Evolutionary conservation across 345 rosid genomes (phyloP), one percentile per base, ranked within the genome.

Genomic region (Ceriops decandra): DNA sequence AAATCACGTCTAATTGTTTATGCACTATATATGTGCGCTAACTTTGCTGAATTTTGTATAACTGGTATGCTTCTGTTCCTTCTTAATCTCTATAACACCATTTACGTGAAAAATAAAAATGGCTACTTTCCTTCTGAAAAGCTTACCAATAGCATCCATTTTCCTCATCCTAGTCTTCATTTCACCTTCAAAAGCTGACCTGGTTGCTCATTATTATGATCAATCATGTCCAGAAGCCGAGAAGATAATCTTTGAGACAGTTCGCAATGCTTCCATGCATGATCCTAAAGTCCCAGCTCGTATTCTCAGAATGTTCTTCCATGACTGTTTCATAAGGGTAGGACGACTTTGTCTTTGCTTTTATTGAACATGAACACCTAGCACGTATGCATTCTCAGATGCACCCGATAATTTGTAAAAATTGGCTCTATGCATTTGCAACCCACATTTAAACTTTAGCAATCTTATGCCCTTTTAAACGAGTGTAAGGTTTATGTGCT

Each of bases 241-340:
- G 78, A 77, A 85, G 74, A 85, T 92, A 63, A 79, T 92, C 66
- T 74, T 70, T 2, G 74, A 87, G n/a, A 65, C 88, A 24, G 81
- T 88, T 35, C 82, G 21, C 1, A 85, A 90, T 35, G 96, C 98
- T 56, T 72, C 89, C 32, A 60, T 69, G 54, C 64, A 82, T 73
- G 98, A 90, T 76, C 84, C 90, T 5, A 86, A 87, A 78, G 96
- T 85, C 71, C 90, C 98, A 17, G 92, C 95, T 78, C 90, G 92
- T 22, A 74, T 90, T 30, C 90, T 92, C 2, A 73, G 96, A 70
- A 92, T 90, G 98, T 88, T 90, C 82, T 92, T 92, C 69, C 98
- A 90, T 62, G 98, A 92, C 62, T 92, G 95, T 67, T 90, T 90
- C 88, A 83, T 88, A 60, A 85, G 89, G 83, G 98, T 92, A 79